Evolutionary conservation across 1,284 basidiomycete species (phyloP).

Genomic region (Violaceomyces palustris): DNA sequence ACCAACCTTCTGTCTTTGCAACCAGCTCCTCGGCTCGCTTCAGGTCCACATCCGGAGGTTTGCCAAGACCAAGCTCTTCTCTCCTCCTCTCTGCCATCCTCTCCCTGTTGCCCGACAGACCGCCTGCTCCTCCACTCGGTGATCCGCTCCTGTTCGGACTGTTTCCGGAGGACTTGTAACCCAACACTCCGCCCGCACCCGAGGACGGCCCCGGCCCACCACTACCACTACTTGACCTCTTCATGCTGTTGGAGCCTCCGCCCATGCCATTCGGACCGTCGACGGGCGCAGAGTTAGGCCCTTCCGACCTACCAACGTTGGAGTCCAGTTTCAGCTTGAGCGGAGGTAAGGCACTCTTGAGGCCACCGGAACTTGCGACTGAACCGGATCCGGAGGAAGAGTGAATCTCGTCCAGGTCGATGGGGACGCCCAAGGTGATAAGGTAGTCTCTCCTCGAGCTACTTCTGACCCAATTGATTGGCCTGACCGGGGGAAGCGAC

Average conservation of each 20-base stretch:
- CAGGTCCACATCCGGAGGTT: constrained; percentile 28
- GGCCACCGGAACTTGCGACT: background rate
- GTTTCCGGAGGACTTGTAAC: no score
- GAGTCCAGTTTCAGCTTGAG: constrained; percentile 37
- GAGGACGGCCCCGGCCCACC: no score
- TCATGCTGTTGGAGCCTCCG: no score
- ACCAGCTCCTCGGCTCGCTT: constrained; percentile 33
- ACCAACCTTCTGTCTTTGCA: constrained; percentile 18
- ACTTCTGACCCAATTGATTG: constrained; percentile 46
- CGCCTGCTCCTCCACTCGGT: no score
- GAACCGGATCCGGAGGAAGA: constrained; percentile 10
- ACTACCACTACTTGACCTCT: no score
- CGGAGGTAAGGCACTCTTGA: constrained; percentile 22
- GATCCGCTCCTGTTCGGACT: no score
- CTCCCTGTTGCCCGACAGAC: constrained; percentile 8
- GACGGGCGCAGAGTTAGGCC: constrained; percentile 3
- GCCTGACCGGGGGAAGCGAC: constrained; percentile 20
- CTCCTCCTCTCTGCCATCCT: constrained; percentile 30
- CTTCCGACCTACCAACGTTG: background rate
- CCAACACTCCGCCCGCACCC: no score
- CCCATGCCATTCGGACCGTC: no score
- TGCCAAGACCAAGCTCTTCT: constrained; percentile 34
- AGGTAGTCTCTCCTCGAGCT: constrained; percentile 41
- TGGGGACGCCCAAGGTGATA: constrained; percentile 47
- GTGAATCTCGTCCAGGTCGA: constrained; percentile 48